These are phyloP conservation scores for Sugiyamaella mastotermitis DNA, from an alignment of 805 yeast species.

Conservation along the genomic window DNA sequence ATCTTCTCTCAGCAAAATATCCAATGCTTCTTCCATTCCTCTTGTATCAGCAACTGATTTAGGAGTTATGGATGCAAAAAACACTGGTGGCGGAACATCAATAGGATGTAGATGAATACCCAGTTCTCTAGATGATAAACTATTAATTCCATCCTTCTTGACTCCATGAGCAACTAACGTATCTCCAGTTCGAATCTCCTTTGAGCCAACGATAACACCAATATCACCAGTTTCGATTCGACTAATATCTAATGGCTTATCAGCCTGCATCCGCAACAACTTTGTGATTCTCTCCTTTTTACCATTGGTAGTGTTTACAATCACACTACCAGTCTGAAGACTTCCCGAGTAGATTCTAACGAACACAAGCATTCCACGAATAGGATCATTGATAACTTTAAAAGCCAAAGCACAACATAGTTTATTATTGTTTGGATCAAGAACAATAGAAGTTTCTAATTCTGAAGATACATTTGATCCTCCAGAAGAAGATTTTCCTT, in stretches of 20 bases:
- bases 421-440: conserved; percentile 35
- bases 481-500: conserved; percentile 6
- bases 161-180: conserved; percentile 63
- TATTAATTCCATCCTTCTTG: conserved; percentile 44
- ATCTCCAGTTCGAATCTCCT: conserved; percentile 82
- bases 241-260: conserved; percentile 66
- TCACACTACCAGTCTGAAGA: conserved; percentile 53
- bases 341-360: conserved; percentile 85
- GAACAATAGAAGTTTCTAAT: conserved; percentile 9
- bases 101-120: conserved; percentile 64
- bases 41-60: conserved; percentile 73
- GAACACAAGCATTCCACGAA: conserved; percentile 73
- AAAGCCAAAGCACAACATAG: conserved; percentile 79
- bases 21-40: conserved; percentile 64
- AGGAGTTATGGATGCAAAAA: conserved; percentile 81
- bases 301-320: conserved; percentile 66
- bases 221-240: conserved; percentile 71
- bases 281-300: conserved; percentile 60
- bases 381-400: conserved; percentile 80
- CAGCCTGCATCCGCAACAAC: conserved; percentile 82
- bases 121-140: conserved; percentile 40
- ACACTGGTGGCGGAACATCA: conserved; percentile 85
- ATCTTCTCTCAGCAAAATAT: conserved; percentile 71
- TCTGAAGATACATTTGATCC: background rate
- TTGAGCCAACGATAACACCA: conserved; percentile 77